Evolutionary conservation across 768 basidiomycete genomes (phyloP).

Genomic region (Kockovaella imperatae): DNA sequence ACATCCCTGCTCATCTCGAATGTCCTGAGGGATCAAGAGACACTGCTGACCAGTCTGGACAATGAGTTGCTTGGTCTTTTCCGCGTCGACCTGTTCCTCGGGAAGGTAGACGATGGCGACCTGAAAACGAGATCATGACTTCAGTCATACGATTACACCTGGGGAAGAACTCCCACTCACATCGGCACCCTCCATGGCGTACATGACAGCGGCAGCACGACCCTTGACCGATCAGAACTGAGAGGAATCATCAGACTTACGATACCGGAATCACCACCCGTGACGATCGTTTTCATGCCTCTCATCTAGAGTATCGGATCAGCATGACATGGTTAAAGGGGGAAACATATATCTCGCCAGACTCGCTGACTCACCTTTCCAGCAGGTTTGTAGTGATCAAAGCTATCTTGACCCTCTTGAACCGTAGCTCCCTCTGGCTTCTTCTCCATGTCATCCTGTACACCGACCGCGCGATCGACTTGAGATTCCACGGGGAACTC

Average conservation of each 20-base stretch:
- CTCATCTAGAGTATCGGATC: constrained; percentile 43
- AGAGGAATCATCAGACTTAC: not conserved
- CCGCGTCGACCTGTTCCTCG: constrained; percentile 52
- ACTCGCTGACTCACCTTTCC: constrained; percentile 27
- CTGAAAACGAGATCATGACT: constrained; percentile 37
- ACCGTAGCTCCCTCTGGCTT: constrained; percentile 36
- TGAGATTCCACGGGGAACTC: constrained; percentile 39
- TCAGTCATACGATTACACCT: not conserved
- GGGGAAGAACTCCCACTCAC: constrained; percentile 10
- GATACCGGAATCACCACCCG: constrained; percentile 44
- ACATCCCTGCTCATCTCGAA: constrained; percentile 42
- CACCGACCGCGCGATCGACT: constrained; percentile 35
- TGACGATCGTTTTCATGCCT: constrained; percentile 51
- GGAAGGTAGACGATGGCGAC: constrained; percentile 51
- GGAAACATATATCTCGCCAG: not conserved
- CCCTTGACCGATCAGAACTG: constrained; percentile 47
- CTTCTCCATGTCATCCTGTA: constrained; percentile 41
- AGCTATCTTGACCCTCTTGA: constrained; percentile 39
- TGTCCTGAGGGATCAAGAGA: constrained; percentile 42
- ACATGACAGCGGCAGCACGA: constrained; percentile 48
- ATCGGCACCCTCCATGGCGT: constrained; percentile 46
- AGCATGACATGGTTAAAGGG: constrained; percentile 9
- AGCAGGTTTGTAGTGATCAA: constrained; percentile 42
- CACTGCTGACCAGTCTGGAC: constrained; percentile 29
- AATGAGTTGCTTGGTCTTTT: constrained; percentile 32